These are phyloP conservation scores for Pascua sp. DNA, from an alignment of 1,284 basidiomycete genomes.

Conservation along the genomic window DNA sequence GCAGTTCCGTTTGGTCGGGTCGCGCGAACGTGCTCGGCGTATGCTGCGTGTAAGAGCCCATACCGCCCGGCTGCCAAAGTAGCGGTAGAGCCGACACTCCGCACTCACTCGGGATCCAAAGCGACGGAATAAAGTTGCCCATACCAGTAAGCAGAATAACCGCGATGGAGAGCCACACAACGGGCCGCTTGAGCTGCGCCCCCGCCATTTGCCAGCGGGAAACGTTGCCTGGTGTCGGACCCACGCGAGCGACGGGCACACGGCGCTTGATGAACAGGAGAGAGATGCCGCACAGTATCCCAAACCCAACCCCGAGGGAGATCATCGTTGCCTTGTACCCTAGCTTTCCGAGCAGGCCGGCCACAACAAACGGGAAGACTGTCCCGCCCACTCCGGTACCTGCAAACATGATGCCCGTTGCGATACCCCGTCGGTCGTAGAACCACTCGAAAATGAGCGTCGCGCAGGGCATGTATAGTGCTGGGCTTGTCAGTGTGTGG, in stretches of 20 bases:
- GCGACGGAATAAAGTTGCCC: slow-evolving; percentile 46
- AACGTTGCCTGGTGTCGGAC: neutral
- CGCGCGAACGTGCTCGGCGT: slow-evolving; percentile 36
- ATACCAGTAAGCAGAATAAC: slow-evolving; percentile 41
- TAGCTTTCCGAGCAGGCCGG: slow-evolving; percentile 33
- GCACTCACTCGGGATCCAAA: slow-evolving; percentile 46
- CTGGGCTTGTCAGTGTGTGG: slow-evolving; percentile 13
- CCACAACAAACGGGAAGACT: slow-evolving; percentile 43
- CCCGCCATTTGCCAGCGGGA: neutral
- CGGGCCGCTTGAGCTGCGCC: slow-evolving; percentile 1
- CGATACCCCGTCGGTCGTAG: slow-evolving; percentile 39
- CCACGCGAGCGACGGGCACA: slow-evolving; percentile 25
- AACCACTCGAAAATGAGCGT: slow-evolving; percentile 49
- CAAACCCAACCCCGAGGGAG: slow-evolving; percentile 37
- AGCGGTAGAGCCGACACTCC: neutral
- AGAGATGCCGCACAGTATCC: slow-evolving; percentile 28
- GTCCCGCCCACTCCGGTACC: slow-evolving; percentile 46
- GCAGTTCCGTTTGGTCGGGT: slow-evolving; percentile 37
- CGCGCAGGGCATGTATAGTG: slow-evolving; percentile 44
- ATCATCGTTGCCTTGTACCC: slow-evolving; percentile 48
- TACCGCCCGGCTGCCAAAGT: neutral
- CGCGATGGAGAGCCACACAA: slow-evolving; percentile 29
- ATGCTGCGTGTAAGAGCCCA: slow-evolving; percentile 22
- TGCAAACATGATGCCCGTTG: slow-evolving; percentile 43
- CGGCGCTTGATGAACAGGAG: slow-evolving; percentile 43